Evolutionary conservation across 1,139 yeast genomes (phyloP).

Genomic region (Lodderomyces metapsilosis): DNA sequence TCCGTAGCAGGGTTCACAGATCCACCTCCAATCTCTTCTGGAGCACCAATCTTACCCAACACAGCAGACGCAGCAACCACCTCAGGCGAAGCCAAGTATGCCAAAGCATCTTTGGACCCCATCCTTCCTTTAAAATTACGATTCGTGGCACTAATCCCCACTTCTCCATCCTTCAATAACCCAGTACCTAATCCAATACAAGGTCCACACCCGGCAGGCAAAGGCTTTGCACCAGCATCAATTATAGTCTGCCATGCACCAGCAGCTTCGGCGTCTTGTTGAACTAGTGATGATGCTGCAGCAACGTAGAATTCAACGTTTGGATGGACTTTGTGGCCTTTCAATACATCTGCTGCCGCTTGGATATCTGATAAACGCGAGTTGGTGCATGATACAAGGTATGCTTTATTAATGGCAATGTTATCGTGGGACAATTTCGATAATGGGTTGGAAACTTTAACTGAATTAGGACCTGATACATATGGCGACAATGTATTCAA

Average conservation of each 20-base stretch:
- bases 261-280: constrained; percentile 80
- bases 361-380: constrained; percentile 88
- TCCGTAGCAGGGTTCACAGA: constrained; percentile 47
- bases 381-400: constrained; percentile 96
- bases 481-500: constrained; percentile 84
- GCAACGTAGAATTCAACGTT: constrained; percentile 96
- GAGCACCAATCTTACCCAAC: constrained; percentile 88
- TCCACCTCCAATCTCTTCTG: constrained; percentile 73
- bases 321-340: constrained; percentile 76
- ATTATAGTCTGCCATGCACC: constrained; percentile 92
- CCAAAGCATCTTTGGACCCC: constrained; percentile 97
- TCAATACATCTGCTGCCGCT: constrained; percentile 88
- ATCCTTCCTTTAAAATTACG: constrained; percentile 98
- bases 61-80: constrained; percentile 98
- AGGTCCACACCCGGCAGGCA: constrained; percentile 99
- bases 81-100: constrained; percentile 95
- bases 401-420: constrained; percentile 86
- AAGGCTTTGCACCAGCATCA: constrained; percentile 91
- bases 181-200: constrained; percentile 98
- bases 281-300: constrained; percentile 93
- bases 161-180: constrained; percentile 88
- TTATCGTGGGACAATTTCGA: constrained; percentile 70
- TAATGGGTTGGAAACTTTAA: constrained; percentile 80
- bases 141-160: constrained; percentile 97
- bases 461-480: constrained; percentile 96